Conservation (phyloP, 148 eudicot genomes). For the Persicaria maculosa region DNA sequence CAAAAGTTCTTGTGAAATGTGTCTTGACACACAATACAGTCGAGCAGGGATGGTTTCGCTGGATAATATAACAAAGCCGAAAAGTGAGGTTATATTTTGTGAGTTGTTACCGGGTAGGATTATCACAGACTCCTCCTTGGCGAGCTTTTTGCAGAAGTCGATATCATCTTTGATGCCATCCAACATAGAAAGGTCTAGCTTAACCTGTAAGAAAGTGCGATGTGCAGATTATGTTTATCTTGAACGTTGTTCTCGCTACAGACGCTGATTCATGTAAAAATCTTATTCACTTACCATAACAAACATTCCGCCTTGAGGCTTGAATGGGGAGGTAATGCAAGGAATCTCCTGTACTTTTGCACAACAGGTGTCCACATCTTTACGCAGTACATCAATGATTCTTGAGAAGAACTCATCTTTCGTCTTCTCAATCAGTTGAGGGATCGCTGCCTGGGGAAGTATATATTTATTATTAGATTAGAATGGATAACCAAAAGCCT, state of each 20-base stretch:
- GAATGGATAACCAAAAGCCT: too few relatives aligned
- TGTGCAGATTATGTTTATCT: background rate
- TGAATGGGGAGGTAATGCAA: slow-evolving; percentile 43
- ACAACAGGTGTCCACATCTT: slow-evolving; percentile 37
- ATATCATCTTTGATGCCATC: slow-evolving; percentile 27
- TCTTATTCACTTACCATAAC: slow-evolving; percentile 29
- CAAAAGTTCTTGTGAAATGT: background rate
- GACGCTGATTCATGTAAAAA: background rate
- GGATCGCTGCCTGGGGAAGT: slow-evolving; percentile 41
- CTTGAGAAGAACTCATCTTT: slow-evolving; percentile 45
- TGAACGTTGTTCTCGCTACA: background rate
- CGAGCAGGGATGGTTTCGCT: too few relatives aligned
- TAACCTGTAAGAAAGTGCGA: slow-evolving; percentile 18
- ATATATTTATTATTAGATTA: too few relatives aligned
- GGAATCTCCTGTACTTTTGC: slow-evolving; percentile 40
- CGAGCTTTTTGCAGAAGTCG: slow-evolving; percentile 35
- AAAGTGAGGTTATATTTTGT: background rate
- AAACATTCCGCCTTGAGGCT: slow-evolving; percentile 62
- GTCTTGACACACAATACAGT: background rate
- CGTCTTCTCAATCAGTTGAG: slow-evolving; percentile 38
- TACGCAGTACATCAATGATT: slow-evolving; percentile 22
- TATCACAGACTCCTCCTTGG: slow-evolving; percentile 33
- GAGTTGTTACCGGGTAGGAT: slow-evolving; percentile 25
- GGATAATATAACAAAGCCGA: too few relatives aligned
- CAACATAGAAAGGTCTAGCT: slow-evolving; percentile 20